Conservation (phyloP, 495 filamentous ascomycete genomes). For the Sphaerosporella brunnea region DNA sequence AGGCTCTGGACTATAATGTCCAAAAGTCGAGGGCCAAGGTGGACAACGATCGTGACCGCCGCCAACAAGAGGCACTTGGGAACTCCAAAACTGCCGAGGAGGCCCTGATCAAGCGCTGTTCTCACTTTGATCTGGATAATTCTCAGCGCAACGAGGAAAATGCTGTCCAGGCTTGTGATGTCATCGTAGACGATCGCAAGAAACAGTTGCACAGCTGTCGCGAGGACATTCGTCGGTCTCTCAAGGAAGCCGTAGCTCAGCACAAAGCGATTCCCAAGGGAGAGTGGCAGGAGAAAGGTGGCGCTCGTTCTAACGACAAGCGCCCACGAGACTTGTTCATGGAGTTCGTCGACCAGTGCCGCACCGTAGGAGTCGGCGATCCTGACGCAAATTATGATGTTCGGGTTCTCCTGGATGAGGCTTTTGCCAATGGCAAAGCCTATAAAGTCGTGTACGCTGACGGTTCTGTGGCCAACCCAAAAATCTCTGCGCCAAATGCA, state of each 20-base stretch:
- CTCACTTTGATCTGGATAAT: slow-evolving; percentile 28
- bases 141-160: slow-evolving; percentile 23
- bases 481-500: neutral
- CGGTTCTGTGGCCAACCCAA: slow-evolving; percentile 7
- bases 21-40: slow-evolving; percentile 27
- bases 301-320: neutral
- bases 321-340: slow-evolving; percentile 3
- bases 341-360: slow-evolving; percentile 3
- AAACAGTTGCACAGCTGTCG: slow-evolving; percentile 26
- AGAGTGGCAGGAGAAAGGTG: slow-evolving; percentile 2
- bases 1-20: slow-evolving; percentile 30
- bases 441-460: slow-evolving; percentile 2
- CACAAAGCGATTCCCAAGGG: slow-evolving; percentile 14
- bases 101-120: slow-evolving; percentile 34
- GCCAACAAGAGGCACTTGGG: slow-evolving; percentile 31
- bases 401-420: slow-evolving; percentile 20
- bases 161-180: slow-evolving; percentile 26
- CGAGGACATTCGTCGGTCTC: slow-evolving; percentile 23
- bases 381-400: slow-evolving; percentile 21
- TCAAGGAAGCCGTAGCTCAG: slow-evolving; percentile 24
- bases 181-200: slow-evolving; percentile 25
- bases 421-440: slow-evolving; percentile 12
- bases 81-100: slow-evolving; percentile 31
- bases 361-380: slow-evolving; percentile 20
- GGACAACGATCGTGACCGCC: slow-evolving; percentile 28